Evolutionary conservation across 139 green algal species (phyloP).

Genomic region (Zygnema circumcarinatum): DNA sequence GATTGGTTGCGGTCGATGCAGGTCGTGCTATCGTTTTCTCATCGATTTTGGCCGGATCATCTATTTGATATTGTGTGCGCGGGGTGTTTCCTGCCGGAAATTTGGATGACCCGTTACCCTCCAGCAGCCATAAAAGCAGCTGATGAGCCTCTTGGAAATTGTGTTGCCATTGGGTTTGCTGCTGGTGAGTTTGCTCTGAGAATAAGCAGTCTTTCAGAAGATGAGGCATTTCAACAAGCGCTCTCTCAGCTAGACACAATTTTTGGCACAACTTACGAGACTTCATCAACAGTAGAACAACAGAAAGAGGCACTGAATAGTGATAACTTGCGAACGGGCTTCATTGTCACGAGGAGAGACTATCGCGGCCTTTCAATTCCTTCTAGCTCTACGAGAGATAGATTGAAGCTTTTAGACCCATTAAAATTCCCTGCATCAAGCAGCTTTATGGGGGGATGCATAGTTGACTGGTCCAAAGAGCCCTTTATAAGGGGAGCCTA

Average conservation of each 20-base stretch:
- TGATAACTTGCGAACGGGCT: neutral
- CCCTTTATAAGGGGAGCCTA: slow-evolving; percentile 77
- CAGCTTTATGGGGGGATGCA: slow-evolving; percentile 29
- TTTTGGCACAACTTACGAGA: slow-evolving; percentile 59
- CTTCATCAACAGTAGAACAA: neutral
- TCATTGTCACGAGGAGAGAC: neutral
- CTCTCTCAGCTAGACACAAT: slow-evolving; percentile 79
- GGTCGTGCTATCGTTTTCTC: slow-evolving; percentile 68
- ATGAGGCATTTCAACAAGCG: slow-evolving; percentile 62
- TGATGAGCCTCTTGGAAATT: slow-evolving; percentile 8
- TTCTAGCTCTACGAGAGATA: neutral
- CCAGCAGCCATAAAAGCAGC: neutral
- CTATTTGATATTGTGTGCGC: slow-evolving; percentile 85
- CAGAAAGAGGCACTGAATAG: neutral
- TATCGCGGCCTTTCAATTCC: neutral
- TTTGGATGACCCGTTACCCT: slow-evolving; percentile 77
- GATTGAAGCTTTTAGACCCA: neutral
- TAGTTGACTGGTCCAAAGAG: slow-evolving; percentile 81
- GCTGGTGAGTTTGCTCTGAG: slow-evolving; percentile 69
- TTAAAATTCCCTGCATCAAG: neutral
- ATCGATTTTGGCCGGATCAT: slow-evolving; percentile 76
- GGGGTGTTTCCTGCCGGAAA: slow-evolving; percentile 78
- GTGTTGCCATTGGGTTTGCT: slow-evolving; percentile 72
- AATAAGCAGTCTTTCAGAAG: slow-evolving; percentile 57
- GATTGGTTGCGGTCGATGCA: neutral